A percentile compares a stretch with the other conserved stretches of the same genome.
Conservation (phyloP, 2,329 filamentous ascomycete species). For the Fusarium pseudograminearum region DNA sequence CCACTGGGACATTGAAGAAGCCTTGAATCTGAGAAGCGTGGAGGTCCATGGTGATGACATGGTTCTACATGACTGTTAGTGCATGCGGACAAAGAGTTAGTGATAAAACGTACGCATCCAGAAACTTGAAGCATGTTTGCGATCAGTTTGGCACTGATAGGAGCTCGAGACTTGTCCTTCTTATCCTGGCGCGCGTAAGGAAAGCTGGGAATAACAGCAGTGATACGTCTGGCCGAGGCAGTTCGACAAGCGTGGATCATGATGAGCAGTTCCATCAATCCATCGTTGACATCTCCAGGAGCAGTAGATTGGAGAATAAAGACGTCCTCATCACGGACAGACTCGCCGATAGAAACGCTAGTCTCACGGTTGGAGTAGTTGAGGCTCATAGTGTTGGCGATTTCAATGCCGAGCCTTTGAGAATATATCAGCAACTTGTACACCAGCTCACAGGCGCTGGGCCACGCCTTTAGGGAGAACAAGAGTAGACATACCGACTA, state of each 20-base stretch:
- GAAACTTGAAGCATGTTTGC: conserved; percentile 98
- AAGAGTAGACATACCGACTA: conserved; percentile 54
- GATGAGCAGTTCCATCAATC: conserved; percentile 97
- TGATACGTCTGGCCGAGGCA: conserved; percentile 84
- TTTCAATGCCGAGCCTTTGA: conserved; percentile 77
- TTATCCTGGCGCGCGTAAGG: conserved; percentile 97
- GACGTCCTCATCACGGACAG: conserved; percentile 96
- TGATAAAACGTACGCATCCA: conserved; percentile 68
- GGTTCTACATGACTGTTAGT: conserved; percentile 50
- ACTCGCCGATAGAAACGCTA: conserved; percentile 94
- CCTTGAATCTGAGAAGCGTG: conserved; percentile 95
- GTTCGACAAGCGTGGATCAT: conserved; percentile 93
- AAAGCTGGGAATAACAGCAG: conserved; percentile 95
- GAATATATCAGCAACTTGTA: conserved; percentile 43
- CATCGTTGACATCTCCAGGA: conserved; percentile 97
- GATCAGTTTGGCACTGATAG: conserved; percentile 94
- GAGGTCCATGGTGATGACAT: conserved; percentile 93
- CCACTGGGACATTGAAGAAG: conserved; percentile 86
- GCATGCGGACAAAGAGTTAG: neutral
- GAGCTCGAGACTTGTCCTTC: conserved; percentile 93
- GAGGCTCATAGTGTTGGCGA: conserved; percentile 82
- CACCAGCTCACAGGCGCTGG: conserved; percentile 4
- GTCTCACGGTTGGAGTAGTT: conserved; percentile 91
- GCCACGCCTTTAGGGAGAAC: conserved; percentile 11
- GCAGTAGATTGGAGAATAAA: conserved; percentile 97